These are phyloP conservation scores for Xerocomellus amylosporus DNA, from an alignment of 768 basidiomycete species.

Conservation along the genomic window DNA sequence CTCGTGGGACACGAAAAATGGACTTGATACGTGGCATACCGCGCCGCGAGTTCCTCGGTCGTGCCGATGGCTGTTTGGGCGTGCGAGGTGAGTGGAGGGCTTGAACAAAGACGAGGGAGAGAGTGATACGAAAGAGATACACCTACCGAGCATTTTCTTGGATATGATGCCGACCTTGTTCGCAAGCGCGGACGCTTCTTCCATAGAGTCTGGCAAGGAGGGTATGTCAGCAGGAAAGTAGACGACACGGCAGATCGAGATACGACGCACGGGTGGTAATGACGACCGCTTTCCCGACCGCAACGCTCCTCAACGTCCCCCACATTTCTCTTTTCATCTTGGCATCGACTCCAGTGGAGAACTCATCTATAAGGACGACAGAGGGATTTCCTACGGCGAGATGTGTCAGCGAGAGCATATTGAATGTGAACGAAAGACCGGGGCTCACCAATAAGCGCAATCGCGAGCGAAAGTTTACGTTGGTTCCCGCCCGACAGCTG, in stretches of 20 bases:
- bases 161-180: slow-evolving; percentile 76
- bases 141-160: slow-evolving; percentile 61
- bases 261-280: slow-evolving; percentile 62
- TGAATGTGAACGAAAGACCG: background rate
- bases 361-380: slow-evolving; percentile 79
- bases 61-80: slow-evolving; percentile 59
- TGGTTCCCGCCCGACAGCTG: slow-evolving; percentile 80
- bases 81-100: background rate
- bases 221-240: background rate
- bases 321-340: slow-evolving; percentile 86
- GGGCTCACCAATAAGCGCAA: slow-evolving; percentile 62
- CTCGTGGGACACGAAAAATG: slow-evolving; percentile 68
- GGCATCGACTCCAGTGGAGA: slow-evolving; percentile 79
- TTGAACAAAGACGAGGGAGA: no score
- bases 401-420: background rate
- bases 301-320: slow-evolving; percentile 63
- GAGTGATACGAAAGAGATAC: background rate
- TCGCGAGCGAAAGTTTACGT: slow-evolving; percentile 71
- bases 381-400: slow-evolving; percentile 59
- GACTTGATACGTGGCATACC: slow-evolving; percentile 73
- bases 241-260: background rate
- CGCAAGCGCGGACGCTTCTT: slow-evolving; percentile 76
- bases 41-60: slow-evolving; percentile 56
- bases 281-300: slow-evolving; percentile 65
- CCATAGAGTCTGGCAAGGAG: slow-evolving; percentile 65